These are phyloP conservation scores for Solanum etuberosum DNA, from an alignment of 257 asterid species.

Conservation along the genomic window DNA sequence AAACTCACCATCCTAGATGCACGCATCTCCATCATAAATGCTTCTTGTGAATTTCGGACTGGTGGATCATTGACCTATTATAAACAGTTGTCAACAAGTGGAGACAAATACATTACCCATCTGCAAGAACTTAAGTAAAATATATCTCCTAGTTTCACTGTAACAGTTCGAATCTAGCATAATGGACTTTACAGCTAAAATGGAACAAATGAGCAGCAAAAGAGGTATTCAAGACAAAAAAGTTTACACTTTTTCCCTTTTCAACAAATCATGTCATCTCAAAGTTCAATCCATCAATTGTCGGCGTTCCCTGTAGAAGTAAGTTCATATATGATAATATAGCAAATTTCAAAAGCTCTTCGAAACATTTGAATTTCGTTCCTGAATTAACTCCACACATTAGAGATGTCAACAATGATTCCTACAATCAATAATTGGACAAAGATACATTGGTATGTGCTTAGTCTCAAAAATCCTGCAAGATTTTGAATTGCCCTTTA, in stretches of 20 bases:
- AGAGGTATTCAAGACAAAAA: background rate
- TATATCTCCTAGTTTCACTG: background rate
- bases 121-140: background rate
- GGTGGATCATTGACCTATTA: conserved; percentile 42
- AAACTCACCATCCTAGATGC: conserved; percentile 72
- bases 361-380: background rate
- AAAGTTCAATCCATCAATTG: background rate
- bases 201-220: background rate
- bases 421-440: background rate
- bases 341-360: background rate
- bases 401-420: background rate
- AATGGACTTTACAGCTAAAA: background rate
- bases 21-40: conserved; percentile 95
- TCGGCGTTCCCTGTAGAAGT: background rate
- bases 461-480: background rate
- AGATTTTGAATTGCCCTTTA: background rate
- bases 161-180: background rate
- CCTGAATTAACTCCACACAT: background rate
- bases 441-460: background rate
- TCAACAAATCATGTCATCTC: background rate
- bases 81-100: background rate
- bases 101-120: background rate
- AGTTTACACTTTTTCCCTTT: background rate
- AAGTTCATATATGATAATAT: background rate
- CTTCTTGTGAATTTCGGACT: conserved; percentile 79